These are phyloP conservation scores for Gryganskiella cystojenkinii DNA, from an alignment of 192 early-diverging fungal species.

Conservation along the genomic window DNA sequence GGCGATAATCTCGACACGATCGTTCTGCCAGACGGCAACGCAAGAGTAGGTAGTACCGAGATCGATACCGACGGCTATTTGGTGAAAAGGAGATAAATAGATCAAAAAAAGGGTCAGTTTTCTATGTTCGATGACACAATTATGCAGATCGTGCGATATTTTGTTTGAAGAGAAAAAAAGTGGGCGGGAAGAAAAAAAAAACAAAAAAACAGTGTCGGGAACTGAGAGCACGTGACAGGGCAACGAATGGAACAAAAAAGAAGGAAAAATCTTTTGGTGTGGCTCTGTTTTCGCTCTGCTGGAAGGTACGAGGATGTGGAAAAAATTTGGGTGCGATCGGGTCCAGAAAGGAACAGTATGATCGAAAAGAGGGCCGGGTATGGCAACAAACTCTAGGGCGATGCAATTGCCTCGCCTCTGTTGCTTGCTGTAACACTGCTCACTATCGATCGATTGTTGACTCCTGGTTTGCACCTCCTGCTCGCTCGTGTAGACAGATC, in stretches of 20 bases:
- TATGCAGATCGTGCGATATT: not conserved
- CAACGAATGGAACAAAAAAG: conserved; percentile 45
- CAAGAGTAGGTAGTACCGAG: conserved; percentile 98
- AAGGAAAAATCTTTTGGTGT: conserved; percentile 12
- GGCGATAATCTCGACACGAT: conserved; percentile 95
- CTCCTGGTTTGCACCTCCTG: too few relatives aligned
- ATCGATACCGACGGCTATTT: conserved; percentile 96
- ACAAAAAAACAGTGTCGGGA: too few relatives aligned
- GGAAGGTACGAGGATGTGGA: not conserved
- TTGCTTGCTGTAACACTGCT: too few relatives aligned
- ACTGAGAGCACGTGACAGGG: too few relatives aligned
- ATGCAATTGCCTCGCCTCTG: too few relatives aligned
- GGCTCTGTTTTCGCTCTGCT: not conserved
- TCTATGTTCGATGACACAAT: not conserved
- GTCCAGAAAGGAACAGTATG: too few relatives aligned
- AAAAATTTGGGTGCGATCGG: too few relatives aligned
- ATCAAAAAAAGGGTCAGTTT: conserved; percentile 1
- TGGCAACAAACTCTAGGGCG: too few relatives aligned
- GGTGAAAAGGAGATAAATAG: not conserved
- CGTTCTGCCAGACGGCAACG: conserved; percentile 84
- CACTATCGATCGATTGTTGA: too few relatives aligned
- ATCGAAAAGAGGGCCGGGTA: too few relatives aligned
- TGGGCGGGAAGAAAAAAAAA: conserved; percentile 1
- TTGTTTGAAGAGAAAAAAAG: not conserved
- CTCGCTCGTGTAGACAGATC: too few relatives aligned